Percentiles rank a stretch among this genome's conserved stretches.
phyloP scores from a whole-genome alignment of 2,329 filamentous ascomycete species.

The Blastomyces parvus region DNA sequence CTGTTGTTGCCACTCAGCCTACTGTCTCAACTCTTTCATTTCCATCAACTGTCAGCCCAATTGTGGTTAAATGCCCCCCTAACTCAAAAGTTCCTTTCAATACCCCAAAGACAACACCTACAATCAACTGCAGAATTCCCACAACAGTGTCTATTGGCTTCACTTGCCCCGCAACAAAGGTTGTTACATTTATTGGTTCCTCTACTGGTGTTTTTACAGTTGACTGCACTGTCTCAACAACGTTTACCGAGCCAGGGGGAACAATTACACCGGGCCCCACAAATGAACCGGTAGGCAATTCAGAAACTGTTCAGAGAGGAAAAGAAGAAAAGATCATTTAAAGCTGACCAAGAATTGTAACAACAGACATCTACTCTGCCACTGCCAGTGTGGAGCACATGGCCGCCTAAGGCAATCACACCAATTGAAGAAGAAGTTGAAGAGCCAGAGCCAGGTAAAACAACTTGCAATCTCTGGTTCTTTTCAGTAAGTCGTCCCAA shows the following conservation, averaged over 20 bases:
- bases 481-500: constrained; percentile 5
- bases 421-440: constrained; percentile 5
- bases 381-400: neutral
- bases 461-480: constrained; percentile 3
- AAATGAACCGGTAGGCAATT: no score
- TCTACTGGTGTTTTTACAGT: constrained; percentile 5
- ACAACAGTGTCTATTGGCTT: neutral
- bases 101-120: constrained; percentile 6
- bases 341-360: no score
- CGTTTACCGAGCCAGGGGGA: neutral
- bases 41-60: constrained; percentile 5
- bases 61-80: neutral
- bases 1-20: neutral
- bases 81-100: constrained; percentile 3
- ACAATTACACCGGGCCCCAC: neutral
- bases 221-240: constrained; percentile 7
- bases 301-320: no score
- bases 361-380: constrained; percentile 2
- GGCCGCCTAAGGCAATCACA: neutral
- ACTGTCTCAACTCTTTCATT: constrained; percentile 5
- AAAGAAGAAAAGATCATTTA: no score
- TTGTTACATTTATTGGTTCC: constrained; percentile 6
- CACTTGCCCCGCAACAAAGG: constrained; percentile 6
- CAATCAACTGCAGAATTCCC: neutral
- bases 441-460: constrained; percentile 4